Percentiles rank a stretch among this genome's conserved stretches.
phyloP scores from a whole-genome alignment of 2,329 filamentous ascomycete species.

The Phialophora tarda region DNA sequence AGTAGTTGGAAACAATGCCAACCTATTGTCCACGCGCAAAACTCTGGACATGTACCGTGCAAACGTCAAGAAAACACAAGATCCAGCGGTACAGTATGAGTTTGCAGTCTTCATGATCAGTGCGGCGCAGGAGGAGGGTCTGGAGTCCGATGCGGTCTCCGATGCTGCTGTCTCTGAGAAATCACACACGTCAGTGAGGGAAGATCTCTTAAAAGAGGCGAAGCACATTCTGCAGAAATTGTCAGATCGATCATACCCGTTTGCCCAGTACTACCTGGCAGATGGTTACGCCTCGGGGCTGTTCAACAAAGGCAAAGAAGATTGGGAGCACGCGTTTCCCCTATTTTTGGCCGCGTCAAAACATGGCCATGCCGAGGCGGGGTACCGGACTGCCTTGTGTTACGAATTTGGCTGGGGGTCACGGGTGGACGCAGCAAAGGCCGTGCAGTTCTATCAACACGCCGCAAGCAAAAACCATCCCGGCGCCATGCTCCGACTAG shows the following conservation, averaged over 20 bases:
- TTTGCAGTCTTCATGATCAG: conserved; percentile 95
- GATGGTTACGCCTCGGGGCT: conserved; percentile 93
- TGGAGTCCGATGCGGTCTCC: conserved; percentile 50
- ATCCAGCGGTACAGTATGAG: conserved; percentile 88
- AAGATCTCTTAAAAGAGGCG: conserved; percentile 80
- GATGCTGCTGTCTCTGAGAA: conserved; percentile 50
- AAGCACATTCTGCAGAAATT: conserved; percentile 86
- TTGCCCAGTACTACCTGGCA: conserved; percentile 95
- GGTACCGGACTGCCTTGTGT: conserved; percentile 88
- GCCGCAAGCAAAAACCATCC: conserved; percentile 94
- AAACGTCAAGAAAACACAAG: conserved; percentile 96
- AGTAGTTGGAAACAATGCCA: conserved; percentile 85
- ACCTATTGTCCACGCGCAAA: conserved; percentile 86
- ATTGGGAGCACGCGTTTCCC: conserved; percentile 88
- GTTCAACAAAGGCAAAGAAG: conserved; percentile 92
- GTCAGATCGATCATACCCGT: conserved; percentile 87
- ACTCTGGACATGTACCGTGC: conserved; percentile 97
- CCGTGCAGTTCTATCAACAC: conserved; percentile 88
- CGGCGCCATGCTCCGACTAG: conserved; percentile 89
- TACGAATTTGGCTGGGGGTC: conserved; percentile 99
- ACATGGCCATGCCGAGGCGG: conserved; percentile 95
- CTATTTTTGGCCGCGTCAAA: conserved; percentile 93
- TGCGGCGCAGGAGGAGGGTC: conserved; percentile 77
- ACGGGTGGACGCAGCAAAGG: conserved; percentile 85
- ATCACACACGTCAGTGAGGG: conserved; percentile 60